Evolutionary conservation across 345 rosid species (phyloP).

Genomic region (Moringa oleifera): DNA sequence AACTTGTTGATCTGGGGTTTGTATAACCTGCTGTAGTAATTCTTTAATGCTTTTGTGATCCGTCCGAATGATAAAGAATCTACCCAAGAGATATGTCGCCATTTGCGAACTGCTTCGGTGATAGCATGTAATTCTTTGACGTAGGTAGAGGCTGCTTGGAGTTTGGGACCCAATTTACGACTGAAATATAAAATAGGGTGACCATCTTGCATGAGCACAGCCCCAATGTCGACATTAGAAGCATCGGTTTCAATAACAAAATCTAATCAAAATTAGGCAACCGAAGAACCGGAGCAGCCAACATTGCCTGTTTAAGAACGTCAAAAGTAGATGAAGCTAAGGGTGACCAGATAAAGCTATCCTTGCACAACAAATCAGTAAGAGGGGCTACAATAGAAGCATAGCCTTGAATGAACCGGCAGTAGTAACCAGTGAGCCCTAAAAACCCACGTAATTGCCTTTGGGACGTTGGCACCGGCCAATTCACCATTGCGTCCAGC

Average conservation of each 20-base stretch:
- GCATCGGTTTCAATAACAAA: neutral
- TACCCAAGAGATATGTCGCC: neutral
- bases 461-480: neutral
- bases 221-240: neutral
- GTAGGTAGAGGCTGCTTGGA: neutral
- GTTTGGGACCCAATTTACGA: neutral
- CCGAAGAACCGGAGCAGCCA: neutral
- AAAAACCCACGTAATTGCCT: neutral
- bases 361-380: neutral
- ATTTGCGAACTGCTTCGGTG: no score
- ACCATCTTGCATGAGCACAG: neutral
- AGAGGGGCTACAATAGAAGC: neutral
- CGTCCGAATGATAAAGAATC: neutral
- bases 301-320: neutral
- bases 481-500: neutral
- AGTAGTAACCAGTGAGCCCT: neutral
- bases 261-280: neutral
- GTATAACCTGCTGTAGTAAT: no score
- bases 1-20: no score
- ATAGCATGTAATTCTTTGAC: neutral
- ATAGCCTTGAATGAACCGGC: neutral
- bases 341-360: neutral
- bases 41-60: no score
- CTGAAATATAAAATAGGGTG: neutral
- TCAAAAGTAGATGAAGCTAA: neutral